phyloP scores from a whole-genome alignment of 176 grass and related monocot species.

The Tillandsia leiboldiana region DNA sequence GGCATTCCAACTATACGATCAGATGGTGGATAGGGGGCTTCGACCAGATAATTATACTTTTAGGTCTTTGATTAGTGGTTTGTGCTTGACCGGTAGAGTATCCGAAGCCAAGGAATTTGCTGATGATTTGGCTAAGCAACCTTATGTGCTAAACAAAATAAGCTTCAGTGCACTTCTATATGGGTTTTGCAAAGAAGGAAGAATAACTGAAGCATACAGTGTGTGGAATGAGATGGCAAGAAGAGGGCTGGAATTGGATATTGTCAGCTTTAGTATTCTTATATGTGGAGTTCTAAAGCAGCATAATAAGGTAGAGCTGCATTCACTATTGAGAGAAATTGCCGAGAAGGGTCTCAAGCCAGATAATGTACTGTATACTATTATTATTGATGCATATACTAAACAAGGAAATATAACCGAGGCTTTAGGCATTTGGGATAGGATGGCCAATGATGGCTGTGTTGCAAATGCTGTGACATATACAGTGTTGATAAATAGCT shows the following conservation, averaged over 20 bases:
- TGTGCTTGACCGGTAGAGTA: conserved; percentile 36
- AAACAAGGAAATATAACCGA: conserved; percentile 44
- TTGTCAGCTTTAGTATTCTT: conserved; percentile 49
- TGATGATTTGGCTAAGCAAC: conserved; percentile 34
- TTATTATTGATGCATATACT: conserved; percentile 49
- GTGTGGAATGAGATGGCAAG: conserved; percentile 62
- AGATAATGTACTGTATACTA: conserved; percentile 62
- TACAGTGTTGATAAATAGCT: conserved; percentile 51
- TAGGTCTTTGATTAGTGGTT: conserved; percentile 58
- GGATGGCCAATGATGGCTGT: conserved; percentile 35
- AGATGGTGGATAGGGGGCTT: conserved; percentile 48
- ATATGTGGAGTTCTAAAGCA: conserved; percentile 36
- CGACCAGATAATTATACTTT: conserved; percentile 69
- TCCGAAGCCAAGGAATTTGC: conserved; percentile 55
- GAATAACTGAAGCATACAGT: conserved; percentile 32
- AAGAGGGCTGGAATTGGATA: conserved; percentile 48
- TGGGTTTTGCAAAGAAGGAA: conserved; percentile 62
- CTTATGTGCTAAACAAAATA: conserved; percentile 41
- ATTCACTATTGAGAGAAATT: conserved; percentile 40
- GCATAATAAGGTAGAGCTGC: conserved; percentile 24
- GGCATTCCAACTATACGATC: conserved; percentile 67
- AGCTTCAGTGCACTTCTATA: conserved; percentile 52
- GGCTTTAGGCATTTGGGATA: conserved; percentile 41
- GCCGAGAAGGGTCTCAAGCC: conserved; percentile 35
- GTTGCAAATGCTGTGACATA: conserved; percentile 46